Conservation (phyloP, 2,329 filamentous ascomycete species). For the Rachicladosporium sp. region DNA sequence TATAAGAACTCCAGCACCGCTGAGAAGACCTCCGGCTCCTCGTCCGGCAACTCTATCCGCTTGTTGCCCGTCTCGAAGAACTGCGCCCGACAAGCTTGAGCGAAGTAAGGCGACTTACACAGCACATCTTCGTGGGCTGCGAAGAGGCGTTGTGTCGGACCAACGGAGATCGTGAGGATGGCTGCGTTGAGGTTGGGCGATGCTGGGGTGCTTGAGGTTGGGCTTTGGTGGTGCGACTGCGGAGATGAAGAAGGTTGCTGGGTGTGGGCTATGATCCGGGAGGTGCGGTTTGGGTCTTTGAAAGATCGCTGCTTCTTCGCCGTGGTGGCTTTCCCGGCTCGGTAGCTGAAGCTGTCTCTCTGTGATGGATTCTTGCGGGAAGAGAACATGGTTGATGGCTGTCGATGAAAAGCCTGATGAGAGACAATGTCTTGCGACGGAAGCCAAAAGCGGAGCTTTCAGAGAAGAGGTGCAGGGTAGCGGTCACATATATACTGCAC, state of each 20-base stretch:
- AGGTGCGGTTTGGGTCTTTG: constrained; percentile 19
- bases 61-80: constrained; percentile 50
- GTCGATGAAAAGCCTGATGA: neutral
- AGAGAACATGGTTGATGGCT: constrained; percentile 16
- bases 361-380: constrained; percentile 19
- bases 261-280: constrained; percentile 15
- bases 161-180: constrained; percentile 78
- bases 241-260: constrained; percentile 14
- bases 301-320: constrained; percentile 24
- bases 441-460: constrained; percentile 2
- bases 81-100: constrained; percentile 48
- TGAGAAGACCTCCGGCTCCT: constrained; percentile 83
- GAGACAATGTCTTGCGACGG: neutral
- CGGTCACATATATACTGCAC: constrained; percentile 6
- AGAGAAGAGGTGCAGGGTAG: constrained; percentile 7
- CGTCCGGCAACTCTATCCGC: constrained; percentile 67
- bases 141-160: constrained; percentile 59
- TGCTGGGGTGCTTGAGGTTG: constrained; percentile 16
- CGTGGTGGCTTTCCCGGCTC: constrained; percentile 20
- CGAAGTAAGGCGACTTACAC: constrained; percentile 66
- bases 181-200: constrained; percentile 45
- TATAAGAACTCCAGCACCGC: constrained; percentile 84
- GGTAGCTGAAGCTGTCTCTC: constrained; percentile 22
- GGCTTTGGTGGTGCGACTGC: constrained; percentile 2
- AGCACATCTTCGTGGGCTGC: constrained; percentile 84